phyloP scores from a whole-genome alignment of 805 yeast genomes.

The Yamadazyma akitaensis region DNA sequence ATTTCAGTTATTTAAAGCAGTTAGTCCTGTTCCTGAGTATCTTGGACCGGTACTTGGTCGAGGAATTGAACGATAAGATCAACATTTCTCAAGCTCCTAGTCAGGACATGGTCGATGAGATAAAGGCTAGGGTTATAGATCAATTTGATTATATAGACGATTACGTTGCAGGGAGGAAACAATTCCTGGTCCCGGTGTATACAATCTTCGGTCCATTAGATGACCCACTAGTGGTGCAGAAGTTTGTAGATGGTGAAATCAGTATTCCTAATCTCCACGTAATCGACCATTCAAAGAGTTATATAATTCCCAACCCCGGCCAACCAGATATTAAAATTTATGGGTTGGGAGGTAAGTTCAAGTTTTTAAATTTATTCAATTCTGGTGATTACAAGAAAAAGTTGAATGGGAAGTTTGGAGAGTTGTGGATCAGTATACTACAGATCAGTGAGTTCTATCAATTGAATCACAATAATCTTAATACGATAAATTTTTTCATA shows the following conservation, averaged over 20 bases:
- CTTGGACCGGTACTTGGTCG: conserved; percentile 45
- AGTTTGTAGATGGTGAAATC: conserved; percentile 54
- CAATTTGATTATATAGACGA: conserved; percentile 11
- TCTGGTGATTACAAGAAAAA: conserved; percentile 10
- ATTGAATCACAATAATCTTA: conserved; percentile 12
- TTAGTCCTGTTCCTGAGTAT: conserved; percentile 66
- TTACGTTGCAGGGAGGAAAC: conserved; percentile 34
- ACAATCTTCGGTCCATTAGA: conserved; percentile 76
- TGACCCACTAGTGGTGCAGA: conserved; percentile 64
- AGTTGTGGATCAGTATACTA: conserved; percentile 68
- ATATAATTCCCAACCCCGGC: conserved; percentile 29
- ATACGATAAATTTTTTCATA: conserved; percentile 58
- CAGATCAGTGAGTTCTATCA: conserved; percentile 62
- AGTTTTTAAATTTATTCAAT: conserved; percentile 58
- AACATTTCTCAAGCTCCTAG: conserved; percentile 19
- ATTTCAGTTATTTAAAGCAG: conserved; percentile 56
- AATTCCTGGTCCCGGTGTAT: conserved; percentile 61
- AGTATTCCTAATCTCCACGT: conserved; percentile 54
- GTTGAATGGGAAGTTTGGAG: conserved; percentile 43
- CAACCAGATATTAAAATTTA: conserved; percentile 51
- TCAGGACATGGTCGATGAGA: conserved; percentile 10
- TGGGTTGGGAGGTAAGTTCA: conserved; percentile 72
- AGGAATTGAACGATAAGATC: conserved; percentile 51
- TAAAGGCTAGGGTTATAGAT: conserved; percentile 8
- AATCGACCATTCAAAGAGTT: conserved; percentile 55